Base-by-base conservation (phyloP, 2,329 filamentous ascomycete genomes). In the Teratosphaeria pseudoeucalypti region DNA sequence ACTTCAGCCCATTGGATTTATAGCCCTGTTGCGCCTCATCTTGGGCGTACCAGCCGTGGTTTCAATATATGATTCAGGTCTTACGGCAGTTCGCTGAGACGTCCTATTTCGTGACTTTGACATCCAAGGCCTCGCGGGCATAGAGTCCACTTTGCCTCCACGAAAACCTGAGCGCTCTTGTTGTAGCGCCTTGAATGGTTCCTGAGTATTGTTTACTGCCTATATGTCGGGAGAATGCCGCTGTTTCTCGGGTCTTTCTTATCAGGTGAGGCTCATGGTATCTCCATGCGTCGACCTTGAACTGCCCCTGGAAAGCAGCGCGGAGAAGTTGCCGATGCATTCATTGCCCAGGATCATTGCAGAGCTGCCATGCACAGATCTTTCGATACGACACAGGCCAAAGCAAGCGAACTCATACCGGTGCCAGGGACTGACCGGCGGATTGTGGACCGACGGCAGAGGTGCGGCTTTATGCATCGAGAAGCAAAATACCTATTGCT, bases 201-300 rank as follows among this genome's bases (percentile, higher is more conserved):
- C 4, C 29, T 32, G 29, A 32, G 29, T 32, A 32, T 32, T 6
- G 29, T 5, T 32, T 7, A 32, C 29, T 32, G 29, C 29, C 29
- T 32, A 32, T 32, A 32, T 32, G 39, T 78, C 73, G 26, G 54
- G 12, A 14, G 37, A 12, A 43, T 43, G 37, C 37, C 23, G 37
- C 6, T 16, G 16, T 16, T 43, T 43, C 6, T 39, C 1, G 34
- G 34, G 34, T 12, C 34, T 3, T 12, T n/a, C 37, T 43, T n/a
- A 14, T 43, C 37, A 6, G 16, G 16, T n/a, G 37, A n/a, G 16
- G 37, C 37, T 43, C 29, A 32, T 32, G 37, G 4, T 5, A 43
- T 43, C 37, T 43, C 16, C 37, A 14, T 43, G 37, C 16, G 16
- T 12, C 16, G 37, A 14, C 37, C 4, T 16, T n/a, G 37, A 43